Base-by-base conservation (phyloP, 176 grass and related monocot species). In the Triticum urartu region DNA sequence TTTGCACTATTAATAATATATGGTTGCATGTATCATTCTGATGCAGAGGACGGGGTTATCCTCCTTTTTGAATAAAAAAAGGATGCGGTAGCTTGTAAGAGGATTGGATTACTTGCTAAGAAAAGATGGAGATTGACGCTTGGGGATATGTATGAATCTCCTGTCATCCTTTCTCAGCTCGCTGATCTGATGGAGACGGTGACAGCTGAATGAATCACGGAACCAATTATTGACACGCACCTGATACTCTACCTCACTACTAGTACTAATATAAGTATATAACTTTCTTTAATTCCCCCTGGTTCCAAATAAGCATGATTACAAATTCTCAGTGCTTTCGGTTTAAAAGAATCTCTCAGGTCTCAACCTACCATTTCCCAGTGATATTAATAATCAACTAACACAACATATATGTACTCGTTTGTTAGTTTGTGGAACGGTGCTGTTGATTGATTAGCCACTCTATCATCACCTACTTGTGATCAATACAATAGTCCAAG, bases 151-250 rank as follows among this genome's bases (percentile, higher is more conserved):
- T 24, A 40, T 52, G 64, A 71, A 86, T 82, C 52, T 43, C 9
- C 59, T 13, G 28, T 30, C 28, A 30, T 30, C 9, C 5, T 47
- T 47, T 79, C 48, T 6, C 50, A 17, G 50, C 64, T 30, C 60
- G 9, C 43, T 52, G 0, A 52, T 3, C 34, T 22, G 80, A 87
- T 68, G 35, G 50, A 5, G 75, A 83, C 59, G 35, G 78, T 79
- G 52, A 7, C 24, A 8, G 67, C 34, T 52, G 1, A 15, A 6
- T 84, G 43, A 87, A 79, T 75, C 75, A 18, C 60, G 45, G 65
- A 66, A 17, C 83, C 28, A 91, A 84, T 87, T 62, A 80, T 84
- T 87, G 45, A 1, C 5, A 67, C 66, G 6, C 7, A 67, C 58
- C 43, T 67, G 26, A 39, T 68, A 62, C 75, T 67, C 60, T 40